phyloP scores from a whole-genome alignment of 306 rosid species.

The Acacia crassicarpa region DNA sequence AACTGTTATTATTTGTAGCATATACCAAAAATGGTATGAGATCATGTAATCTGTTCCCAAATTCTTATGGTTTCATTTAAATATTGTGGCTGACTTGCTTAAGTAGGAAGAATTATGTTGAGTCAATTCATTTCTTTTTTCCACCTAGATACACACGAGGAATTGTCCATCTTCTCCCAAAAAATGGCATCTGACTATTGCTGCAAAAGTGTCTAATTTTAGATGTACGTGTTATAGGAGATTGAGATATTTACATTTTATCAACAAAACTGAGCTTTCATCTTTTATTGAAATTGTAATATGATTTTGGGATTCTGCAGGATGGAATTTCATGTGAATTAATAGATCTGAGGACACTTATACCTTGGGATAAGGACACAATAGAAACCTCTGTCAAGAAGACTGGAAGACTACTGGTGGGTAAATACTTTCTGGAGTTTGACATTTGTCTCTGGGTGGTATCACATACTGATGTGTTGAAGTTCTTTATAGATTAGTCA shows the following conservation, averaged over 20 bases:
- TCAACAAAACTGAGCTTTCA: not conserved
- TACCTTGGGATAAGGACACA: conserved; percentile 98
- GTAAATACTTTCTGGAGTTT: conserved; percentile 33
- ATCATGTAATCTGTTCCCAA: not conserved
- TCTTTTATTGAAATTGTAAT: conserved; percentile 16
- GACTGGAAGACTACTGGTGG: conserved; percentile 94
- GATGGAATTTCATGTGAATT: conserved; percentile 95
- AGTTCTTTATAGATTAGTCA: conserved; percentile 73
- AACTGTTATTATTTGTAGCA: not conserved
- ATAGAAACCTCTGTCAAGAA: conserved; percentile 88
- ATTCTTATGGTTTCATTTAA: not conserved
- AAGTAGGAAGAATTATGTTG: not conserved
- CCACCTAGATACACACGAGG: not conserved
- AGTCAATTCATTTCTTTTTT: not conserved
- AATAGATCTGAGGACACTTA: conserved; percentile 84
- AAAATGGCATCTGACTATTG: not conserved
- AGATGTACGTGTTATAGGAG: not conserved
- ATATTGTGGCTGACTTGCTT: not conserved
- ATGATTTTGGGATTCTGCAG: conserved; percentile 45
- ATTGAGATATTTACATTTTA: not conserved
- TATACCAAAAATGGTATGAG: not conserved
- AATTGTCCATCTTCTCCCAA: not conserved
- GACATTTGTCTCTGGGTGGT: not conserved
- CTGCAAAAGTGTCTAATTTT: not conserved
- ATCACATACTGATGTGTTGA: conserved; percentile 17